These are phyloP conservation scores for Ceratocystis cubensis DNA, from an alignment of 2,329 filamentous ascomycete species.

Conservation along the genomic window DNA sequence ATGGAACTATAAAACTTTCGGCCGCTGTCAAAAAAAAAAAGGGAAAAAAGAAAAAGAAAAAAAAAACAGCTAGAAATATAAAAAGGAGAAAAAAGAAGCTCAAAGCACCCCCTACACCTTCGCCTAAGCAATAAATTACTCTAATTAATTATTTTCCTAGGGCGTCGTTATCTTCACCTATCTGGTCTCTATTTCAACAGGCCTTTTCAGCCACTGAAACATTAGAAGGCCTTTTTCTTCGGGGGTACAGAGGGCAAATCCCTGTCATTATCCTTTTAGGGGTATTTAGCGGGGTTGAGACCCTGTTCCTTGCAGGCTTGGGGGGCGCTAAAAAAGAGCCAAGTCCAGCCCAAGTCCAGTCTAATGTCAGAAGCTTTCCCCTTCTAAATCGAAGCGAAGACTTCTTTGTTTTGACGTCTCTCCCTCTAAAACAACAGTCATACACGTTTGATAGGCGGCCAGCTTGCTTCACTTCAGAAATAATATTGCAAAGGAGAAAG, in stretches of 20 bases:
- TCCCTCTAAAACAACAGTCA: neutral
- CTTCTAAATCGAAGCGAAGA: too few relatives aligned
- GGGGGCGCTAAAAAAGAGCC: neutral
- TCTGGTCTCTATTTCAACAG: too few relatives aligned
- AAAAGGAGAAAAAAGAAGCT: neutral
- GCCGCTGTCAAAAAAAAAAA: neutral
- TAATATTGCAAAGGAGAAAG: neutral
- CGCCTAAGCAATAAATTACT: neutral
- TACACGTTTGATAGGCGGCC: constrained; percentile 2
- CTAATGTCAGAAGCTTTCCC: neutral
- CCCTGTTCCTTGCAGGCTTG: too few relatives aligned
- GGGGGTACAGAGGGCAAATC: too few relatives aligned
- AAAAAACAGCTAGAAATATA: neutral
- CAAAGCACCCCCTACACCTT: neutral
- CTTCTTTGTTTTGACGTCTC: neutral
- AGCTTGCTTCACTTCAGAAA: neutral
- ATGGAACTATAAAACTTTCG: neutral
- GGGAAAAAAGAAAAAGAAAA: neutral
- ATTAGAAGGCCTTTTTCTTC: too few relatives aligned
- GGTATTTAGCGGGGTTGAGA: too few relatives aligned
- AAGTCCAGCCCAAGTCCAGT: neutral
- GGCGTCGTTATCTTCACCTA: too few relatives aligned
- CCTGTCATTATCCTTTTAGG: too few relatives aligned
- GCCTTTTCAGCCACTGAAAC: too few relatives aligned
- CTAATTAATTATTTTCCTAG: neutral